Base-by-base conservation (phyloP, 805 yeast species). In the Pachysolen tannophilus region DNA sequence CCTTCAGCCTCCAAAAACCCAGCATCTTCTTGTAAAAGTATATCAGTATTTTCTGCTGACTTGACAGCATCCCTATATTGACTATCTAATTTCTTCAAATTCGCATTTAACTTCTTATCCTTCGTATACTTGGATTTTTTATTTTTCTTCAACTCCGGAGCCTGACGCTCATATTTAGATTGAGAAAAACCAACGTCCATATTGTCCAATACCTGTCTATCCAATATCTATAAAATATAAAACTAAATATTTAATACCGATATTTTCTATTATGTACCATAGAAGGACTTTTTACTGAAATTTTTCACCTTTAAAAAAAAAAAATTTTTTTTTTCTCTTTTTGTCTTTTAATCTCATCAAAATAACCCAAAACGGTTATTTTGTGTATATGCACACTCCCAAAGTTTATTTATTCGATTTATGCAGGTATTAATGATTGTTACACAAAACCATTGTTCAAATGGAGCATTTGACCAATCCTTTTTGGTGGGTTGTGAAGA, bases 1-100 rank as follows among this genome's bases (percentile, higher is more conserved):
- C 80, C 80, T 50, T 92, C 98, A 5, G 96, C 86, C 56, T 92
- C 98, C 42, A 92, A 56, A 49, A 67, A 82, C 30, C 99, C 99
- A 4, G 69, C 72, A 20, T 82, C 80, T 61, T 92, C 97, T 41
- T 82, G 84, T 23, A 86, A 62, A 43, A 92, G 67, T 49, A 86
- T 69, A 48, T 92, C 97, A 0, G 97, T 82, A 4, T 81, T 78
- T 8, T 88, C 86, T 2, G 95, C 96, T 8, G 86, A 71, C 44
- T 69, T 65, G n/a, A 83, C 73, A 1, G 95, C 94, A 40, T 79
- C 82, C 43, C 75, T 71, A 56, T 82, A 83, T 47, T 80, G 79
- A 27, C 68, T 66, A 52, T 90, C 94, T 25, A 77, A 59, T 46
- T 76, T 67, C 45, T 75, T 75, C 49, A 90, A 53, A 16, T 78